Percentiles rank a stretch among this genome's conserved stretches.
Conservation (phyloP, 305 asterid species). For the Lippia alba region DNA sequence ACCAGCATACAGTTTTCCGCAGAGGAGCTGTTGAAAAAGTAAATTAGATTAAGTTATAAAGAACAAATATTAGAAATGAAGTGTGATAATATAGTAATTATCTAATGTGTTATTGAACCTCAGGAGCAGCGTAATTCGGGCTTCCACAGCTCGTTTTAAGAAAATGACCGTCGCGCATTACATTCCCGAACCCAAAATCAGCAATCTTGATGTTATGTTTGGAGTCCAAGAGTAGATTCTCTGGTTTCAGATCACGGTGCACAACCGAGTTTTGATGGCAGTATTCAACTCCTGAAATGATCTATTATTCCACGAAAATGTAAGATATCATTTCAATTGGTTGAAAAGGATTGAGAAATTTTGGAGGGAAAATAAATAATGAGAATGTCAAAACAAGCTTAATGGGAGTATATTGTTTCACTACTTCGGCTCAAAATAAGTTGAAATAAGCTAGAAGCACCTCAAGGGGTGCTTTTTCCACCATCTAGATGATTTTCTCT, state of each 20-base stretch:
- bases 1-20: constrained; percentile 58
- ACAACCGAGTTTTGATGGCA: constrained; percentile 64
- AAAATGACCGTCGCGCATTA: constrained; percentile 69
- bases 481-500: too few species aligned
- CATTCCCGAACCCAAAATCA: constrained; percentile 69
- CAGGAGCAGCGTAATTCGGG: constrained; percentile 85
- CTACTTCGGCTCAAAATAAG: too few species aligned
- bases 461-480: too few species aligned
- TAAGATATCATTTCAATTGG: constrained; percentile 18
- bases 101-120: constrained; percentile 41
- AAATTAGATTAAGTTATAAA: background rate
- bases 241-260: constrained; percentile 80
- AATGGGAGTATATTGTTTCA: too few species aligned
- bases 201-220: constrained; percentile 58
- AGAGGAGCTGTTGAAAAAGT: constrained; percentile 38
- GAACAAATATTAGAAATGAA: background rate
- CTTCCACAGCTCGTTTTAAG: constrained; percentile 72
- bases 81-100: background rate
- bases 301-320: constrained; percentile 42
- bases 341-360: too few species aligned
- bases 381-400: too few species aligned
- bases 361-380: too few species aligned
- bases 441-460: too few species aligned
- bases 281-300: constrained; percentile 67
- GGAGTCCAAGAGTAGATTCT: constrained; percentile 67